Evolutionary conservation across 305 asterid genomes (phyloP), one percentile per base, ranked within the genome.

Genomic region (Rubia tinctorum): DNA sequence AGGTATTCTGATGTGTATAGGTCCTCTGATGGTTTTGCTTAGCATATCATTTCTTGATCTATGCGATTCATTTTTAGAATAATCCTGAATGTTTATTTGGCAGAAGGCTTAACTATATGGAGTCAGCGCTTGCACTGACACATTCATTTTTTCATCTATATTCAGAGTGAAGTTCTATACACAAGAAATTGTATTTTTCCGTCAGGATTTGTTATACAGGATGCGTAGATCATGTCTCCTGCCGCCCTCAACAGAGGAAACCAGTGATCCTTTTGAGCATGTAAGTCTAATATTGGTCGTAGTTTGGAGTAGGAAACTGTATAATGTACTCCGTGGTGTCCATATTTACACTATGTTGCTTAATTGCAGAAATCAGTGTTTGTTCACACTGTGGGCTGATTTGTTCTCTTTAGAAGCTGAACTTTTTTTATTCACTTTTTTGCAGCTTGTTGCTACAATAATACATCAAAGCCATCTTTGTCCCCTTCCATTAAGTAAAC

Each of bases 391-490:
- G 15, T 18, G 7, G 74, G 37, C 69, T 64, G 59, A 22, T n/a
- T 45, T 70, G 9, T 51, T 53, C 39, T 40, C 11, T 13, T 9
- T 8, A 27, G 63, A 66, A 20, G 68, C 44, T 66, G 55, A 27
- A 11, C 53, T n/a, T 15, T 8, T 15, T 60, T 17, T 58, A 64
- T 79, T n/a, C 65, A 22, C 71, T 14, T 56, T 72, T 68, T 71
- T 77, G 82, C 97, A 92, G 98, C 97, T 95, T 84, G 96, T 90
- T 65, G 98, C 98, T 69, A 95, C 99, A 56, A 87, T 95, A 74
- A 80, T 88, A 69, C 99, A 95, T 82, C 99, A 95, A 84, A 95
- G 97, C 74, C 98, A 95, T 83, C 96, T 95, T 25, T 95, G 99
- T 75, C 98, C 98, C 64, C 88, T 92, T 73, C 98, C 99, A 56